Percentiles rank a stretch among this genome's conserved stretches.
Conservation (phyloP, 75 land plant genomes). For the Selaginella tamariscina region DNA sequence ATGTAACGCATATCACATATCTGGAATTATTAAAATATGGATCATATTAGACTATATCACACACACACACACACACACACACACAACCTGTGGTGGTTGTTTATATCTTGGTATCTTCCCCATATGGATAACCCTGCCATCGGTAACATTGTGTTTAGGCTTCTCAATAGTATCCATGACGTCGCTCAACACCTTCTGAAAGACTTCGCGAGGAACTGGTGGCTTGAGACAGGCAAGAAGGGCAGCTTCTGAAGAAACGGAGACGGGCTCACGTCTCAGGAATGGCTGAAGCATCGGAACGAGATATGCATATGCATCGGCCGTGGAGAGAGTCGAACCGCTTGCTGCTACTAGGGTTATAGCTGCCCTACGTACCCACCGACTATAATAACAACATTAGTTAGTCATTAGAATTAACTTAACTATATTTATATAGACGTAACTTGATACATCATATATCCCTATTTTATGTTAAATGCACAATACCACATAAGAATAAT, state of each 20-base stretch:
- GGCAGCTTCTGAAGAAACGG: slow-evolving; percentile 54
- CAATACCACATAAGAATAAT: too few relatives aligned
- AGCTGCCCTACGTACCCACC: slow-evolving; percentile 88
- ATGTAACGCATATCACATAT: too few relatives aligned
- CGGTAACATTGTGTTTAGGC: not conserved
- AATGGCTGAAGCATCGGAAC: slow-evolving; percentile 71
- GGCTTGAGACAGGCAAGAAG: slow-evolving; percentile 78
- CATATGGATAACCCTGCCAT: not conserved
- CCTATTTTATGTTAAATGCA: too few relatives aligned
- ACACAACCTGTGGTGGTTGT: not conserved
- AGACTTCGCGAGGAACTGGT: slow-evolving; percentile 63
- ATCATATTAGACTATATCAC: too few relatives aligned
- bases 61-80: too few relatives aligned
- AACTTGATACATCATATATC: too few relatives aligned
- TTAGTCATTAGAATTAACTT: too few relatives aligned
- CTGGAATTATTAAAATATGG: too few relatives aligned
- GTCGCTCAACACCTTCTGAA: slow-evolving; percentile 59
- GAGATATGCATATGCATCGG: slow-evolving; percentile 79
- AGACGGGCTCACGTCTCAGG: slow-evolving; percentile 75
- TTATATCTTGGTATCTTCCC: not conserved
- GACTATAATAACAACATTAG: too few relatives aligned
- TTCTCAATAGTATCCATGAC: slow-evolving; percentile 19
- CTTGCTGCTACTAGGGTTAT: slow-evolving; percentile 71
- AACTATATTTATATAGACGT: too few relatives aligned
- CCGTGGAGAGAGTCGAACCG: slow-evolving; percentile 67